Base-by-base conservation (phyloP, 2,329 filamentous ascomycete genomes). In the Leptographium wingfieldii region DNA sequence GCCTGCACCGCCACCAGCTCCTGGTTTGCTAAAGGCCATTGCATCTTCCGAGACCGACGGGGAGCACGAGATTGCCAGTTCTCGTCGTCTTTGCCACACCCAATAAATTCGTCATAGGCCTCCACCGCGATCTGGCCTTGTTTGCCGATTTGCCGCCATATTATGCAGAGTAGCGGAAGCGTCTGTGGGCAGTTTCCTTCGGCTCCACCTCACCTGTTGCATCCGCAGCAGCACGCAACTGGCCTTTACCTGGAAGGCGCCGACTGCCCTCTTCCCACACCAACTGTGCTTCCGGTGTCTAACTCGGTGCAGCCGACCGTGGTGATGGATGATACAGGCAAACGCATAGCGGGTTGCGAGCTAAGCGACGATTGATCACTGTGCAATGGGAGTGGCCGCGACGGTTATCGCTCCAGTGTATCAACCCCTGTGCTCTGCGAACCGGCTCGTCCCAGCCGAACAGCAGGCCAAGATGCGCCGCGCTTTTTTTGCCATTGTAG, bases 141-240 rank as follows among this genome's bases (percentile, higher is more conserved):
- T 65, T 66, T 19, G 31, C 52, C 25, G 55, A 57, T 7, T 11
- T 40, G 19, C 51, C 65, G 3, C 61, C 62, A 5, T 66, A 66
- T 51, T 61, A 63, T 25, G 62, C 63, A 2, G 65, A 67, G 49
- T 48, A 65, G 2, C 55, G 66, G 7, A 66, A 63, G 35, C 59
- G 64, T 7, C 53, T 66, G 1, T 67, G 66, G 66, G 61, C 59
- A 7, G 61, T 58, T 38, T 65, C 61, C 11, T 67, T 3, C 60
- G 63, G 3, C 58, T 67, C 3, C 60, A 63, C 48, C 48, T 67
- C 3, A 60, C 65, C 1, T 66, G 64, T 40, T 63, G 61, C 40
- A 58, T 65, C 19, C 62, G 64, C 19, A 66, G 60, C 16, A 66
- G 66, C 12, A 62, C 65, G 1, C 63, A 64, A 35, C 56, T 65